Conservation (phyloP, 306 rosid genomes). For the Ammopiptanthus mongolicus region DNA sequence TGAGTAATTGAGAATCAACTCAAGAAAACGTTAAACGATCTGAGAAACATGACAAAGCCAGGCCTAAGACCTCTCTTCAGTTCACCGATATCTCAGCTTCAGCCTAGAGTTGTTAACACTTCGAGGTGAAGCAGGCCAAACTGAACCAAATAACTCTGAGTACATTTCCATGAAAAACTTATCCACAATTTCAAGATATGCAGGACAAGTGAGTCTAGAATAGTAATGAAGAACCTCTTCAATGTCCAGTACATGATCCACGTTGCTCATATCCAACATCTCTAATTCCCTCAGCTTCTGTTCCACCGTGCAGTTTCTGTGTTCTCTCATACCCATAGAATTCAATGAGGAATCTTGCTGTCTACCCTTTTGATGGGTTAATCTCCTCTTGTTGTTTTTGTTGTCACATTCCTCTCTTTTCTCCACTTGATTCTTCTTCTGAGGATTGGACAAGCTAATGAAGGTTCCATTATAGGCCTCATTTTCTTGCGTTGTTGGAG, state of each 20-base stretch:
- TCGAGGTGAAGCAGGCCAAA: conserved; percentile 29
- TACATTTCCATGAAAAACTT: conserved; percentile 70
- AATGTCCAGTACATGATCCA: conserved; percentile 74
- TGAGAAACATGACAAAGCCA: neutral
- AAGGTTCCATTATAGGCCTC: conserved; percentile 26
- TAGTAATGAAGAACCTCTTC: conserved; percentile 89
- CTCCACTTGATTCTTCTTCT: conserved; percentile 21
- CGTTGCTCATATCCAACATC: conserved; percentile 63
- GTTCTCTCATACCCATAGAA: conserved; percentile 5
- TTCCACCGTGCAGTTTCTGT: conserved; percentile 38
- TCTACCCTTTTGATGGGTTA: conserved; percentile 19
- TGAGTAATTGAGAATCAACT: conserved; percentile 1
- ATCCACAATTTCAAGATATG: conserved; percentile 79
- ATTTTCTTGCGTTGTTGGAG: conserved; percentile 27
- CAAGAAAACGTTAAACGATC: conserved; percentile 15
- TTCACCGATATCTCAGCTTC: conserved; percentile 27
- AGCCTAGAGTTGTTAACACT: conserved; percentile 37
- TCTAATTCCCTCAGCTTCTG: conserved; percentile 75
- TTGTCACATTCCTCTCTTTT: conserved; percentile 16
- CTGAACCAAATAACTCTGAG: conserved; percentile 48
- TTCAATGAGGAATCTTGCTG: conserved; percentile 17
- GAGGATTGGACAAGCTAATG: conserved; percentile 13
- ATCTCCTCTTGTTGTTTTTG: conserved; percentile 10
- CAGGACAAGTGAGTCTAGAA: conserved; percentile 75
- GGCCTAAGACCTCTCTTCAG: neutral